Base-by-base conservation (phyloP, 768 basidiomycete genomes). In the Amylocystis lapponica region DNA sequence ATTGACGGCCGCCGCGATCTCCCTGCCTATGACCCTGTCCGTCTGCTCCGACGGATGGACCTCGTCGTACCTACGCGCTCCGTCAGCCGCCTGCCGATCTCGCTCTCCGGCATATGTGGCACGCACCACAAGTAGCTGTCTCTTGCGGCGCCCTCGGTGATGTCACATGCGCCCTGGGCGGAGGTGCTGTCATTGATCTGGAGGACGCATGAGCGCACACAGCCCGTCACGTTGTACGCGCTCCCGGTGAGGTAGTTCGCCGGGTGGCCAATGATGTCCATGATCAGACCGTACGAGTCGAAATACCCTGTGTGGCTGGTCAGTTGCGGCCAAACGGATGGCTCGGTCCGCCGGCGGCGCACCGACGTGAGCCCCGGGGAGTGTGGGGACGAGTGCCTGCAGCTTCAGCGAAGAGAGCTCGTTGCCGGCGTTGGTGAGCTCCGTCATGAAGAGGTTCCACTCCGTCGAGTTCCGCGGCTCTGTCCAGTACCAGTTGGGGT, bases 91-190 rank as follows among this genome's bases (percentile, higher is more conserved):
- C n/a, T 22, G 13, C 22, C 2, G 12, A 9, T 20, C 36, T 36
- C 33, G 34, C 20, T 10, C 12, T 17, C 8, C 27, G 23, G n/a
- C 20, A 21, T 3, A 27, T 4, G 10, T 29, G 27, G 13, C 10
- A 36, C 74, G 40, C 50, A 79, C 79, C 79, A 82, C 38, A 80
- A 53, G 62, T 68, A 81, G 54, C 79, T 80, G 48, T 81, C 80
- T 10, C 63, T 55, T 9, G 61, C 78, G 0, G 66, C 55, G 1
- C 74, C 75, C 20, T 65, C 58, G 1, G 60, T 66, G 29, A 58
- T 50, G 3, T 63, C 66, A 48, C 68, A 71, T 12, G 25, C 51
- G 8, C 56, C 58, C 1, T 47, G 43, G 14, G 53, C 54, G 7
- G 50, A 52, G 45, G 45, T 48, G 17, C 36, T 47, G 16, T 58